Evolutionary conservation across 1,284 basidiomycete genomes (phyloP).

Genomic region (Apiotrichum montevideense): DNA sequence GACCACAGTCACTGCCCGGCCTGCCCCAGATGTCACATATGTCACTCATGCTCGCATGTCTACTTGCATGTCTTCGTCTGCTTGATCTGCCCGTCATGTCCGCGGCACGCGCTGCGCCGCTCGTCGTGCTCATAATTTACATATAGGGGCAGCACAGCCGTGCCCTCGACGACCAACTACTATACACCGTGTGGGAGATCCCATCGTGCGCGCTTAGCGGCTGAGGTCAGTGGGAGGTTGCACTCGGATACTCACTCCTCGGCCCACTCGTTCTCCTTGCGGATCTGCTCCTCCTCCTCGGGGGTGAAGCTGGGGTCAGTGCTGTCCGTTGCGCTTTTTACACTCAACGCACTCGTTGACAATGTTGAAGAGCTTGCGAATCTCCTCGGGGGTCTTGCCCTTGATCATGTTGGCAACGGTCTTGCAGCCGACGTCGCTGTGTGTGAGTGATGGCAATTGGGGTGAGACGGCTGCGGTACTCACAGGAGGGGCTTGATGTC

Average conservation of each 20-base stretch:
- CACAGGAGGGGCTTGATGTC: constrained; percentile 98
- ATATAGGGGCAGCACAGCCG: too few species aligned
- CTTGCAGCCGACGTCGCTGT: constrained; percentile 96
- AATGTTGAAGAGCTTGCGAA: constrained; percentile 87
- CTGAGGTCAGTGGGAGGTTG: neutral
- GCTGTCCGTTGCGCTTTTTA: too few species aligned
- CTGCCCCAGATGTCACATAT: too few species aligned
- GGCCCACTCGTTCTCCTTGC: constrained; percentile 88
- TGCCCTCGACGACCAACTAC: neutral
- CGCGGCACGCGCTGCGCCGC: too few species aligned
- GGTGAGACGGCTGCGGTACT: constrained; percentile 35
- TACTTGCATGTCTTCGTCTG: too few species aligned
- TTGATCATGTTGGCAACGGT: constrained; percentile 99
- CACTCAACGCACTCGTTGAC: constrained; percentile 63
- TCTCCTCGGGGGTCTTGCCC: constrained; percentile 82
- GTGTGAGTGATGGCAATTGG: neutral
- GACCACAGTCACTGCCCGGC: too few species aligned
- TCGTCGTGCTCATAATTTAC: too few species aligned
- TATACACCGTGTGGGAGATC: neutral
- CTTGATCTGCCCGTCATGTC: too few species aligned
- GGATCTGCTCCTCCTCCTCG: constrained; percentile 99
- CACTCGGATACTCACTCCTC: constrained; percentile 45
- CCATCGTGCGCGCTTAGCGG: constrained; percentile 3
- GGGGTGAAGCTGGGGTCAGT: constrained; percentile 66
- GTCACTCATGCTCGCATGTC: too few species aligned